These are phyloP conservation scores for Pochonia chlamydosporia DNA, from an alignment of 2,329 filamentous ascomycete species.

Conservation along the genomic window DNA sequence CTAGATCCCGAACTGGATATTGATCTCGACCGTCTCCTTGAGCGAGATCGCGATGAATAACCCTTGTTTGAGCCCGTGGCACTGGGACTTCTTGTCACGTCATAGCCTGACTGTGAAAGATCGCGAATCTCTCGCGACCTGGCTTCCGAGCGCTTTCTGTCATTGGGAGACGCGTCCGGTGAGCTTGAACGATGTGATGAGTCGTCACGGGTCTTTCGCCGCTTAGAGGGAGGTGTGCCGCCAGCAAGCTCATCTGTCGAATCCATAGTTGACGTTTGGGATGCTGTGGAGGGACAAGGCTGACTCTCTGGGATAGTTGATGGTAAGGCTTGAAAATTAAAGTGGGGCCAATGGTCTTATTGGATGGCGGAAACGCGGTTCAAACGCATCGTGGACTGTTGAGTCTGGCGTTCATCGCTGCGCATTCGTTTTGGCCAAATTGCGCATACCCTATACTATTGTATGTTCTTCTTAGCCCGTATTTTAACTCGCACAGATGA, in stretches of 20 bases:
- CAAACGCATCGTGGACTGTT: background rate
- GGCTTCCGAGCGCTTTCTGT: background rate
- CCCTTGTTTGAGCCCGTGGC: slow-evolving; percentile 17
- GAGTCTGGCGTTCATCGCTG: no score
- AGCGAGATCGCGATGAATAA: slow-evolving; percentile 22
- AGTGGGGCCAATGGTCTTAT: slow-evolving; percentile 6
- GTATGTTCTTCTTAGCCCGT: no score
- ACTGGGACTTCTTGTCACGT: slow-evolving; percentile 13
- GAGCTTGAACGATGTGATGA: slow-evolving; percentile 21
- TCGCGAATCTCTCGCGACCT: background rate
- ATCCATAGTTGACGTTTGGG: slow-evolving; percentile 20
- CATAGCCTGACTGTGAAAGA: background rate
- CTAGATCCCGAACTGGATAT: slow-evolving; percentile 29
- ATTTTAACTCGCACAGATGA: no score
- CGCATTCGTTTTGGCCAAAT: no score
- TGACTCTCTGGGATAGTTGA: slow-evolving; percentile 5
- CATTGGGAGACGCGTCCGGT: slow-evolving; percentile 11
- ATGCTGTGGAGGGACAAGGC: slow-evolving; percentile 8
- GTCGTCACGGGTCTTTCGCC: slow-evolving; percentile 25
- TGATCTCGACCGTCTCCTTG: slow-evolving; percentile 24
- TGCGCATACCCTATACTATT: no score
- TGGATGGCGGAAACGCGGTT: background rate
- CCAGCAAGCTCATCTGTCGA: slow-evolving; percentile 19
- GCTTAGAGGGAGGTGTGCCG: slow-evolving; percentile 23
- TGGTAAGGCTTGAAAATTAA: slow-evolving; percentile 8